Percentiles rank a stretch among this genome's conserved stretches.
Conservation (phyloP, 768 basidiomycete genomes). For the Tricholomella constricta region DNA sequence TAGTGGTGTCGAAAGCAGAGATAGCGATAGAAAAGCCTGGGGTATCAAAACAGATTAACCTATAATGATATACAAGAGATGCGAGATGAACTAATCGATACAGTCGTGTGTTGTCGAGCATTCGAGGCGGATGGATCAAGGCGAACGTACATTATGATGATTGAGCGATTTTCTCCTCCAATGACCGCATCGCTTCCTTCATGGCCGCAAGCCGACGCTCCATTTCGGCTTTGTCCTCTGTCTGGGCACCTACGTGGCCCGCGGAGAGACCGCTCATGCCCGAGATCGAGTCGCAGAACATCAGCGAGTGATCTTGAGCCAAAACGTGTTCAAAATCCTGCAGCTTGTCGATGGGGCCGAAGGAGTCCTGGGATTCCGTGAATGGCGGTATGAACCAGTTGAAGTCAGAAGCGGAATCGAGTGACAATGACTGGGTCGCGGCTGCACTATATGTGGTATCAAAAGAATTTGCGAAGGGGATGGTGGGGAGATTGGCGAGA, state of each 20-base stretch:
- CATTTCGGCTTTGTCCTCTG: slow-evolving; percentile 4
- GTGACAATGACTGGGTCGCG: background rate
- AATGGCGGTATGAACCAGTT: background rate
- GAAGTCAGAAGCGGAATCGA: background rate
- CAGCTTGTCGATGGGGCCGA: background rate
- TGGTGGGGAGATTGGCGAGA: slow-evolving; percentile 3
- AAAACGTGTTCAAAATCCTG: background rate
- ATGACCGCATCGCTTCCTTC: slow-evolving; percentile 10
- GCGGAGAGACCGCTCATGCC: background rate
- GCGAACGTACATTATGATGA: background rate
- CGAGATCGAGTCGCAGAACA: background rate
- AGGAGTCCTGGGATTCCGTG: background rate
- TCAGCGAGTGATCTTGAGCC: background rate
- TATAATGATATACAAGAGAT: background rate
- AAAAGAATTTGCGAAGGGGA: background rate
- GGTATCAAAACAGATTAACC: background rate
- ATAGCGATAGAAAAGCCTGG: background rate
- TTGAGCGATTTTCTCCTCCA: slow-evolving; percentile 9
- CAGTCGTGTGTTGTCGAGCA: background rate
- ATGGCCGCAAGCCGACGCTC: background rate
- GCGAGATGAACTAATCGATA: background rate
- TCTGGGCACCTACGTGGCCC: background rate
- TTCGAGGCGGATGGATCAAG: background rate
- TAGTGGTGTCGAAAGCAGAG: background rate
- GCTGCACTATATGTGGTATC: background rate